Percentiles rank a stretch among this genome's conserved stretches.
phyloP scores from a whole-genome alignment of 257 asterid species.

The Solanum lignicaule region DNA sequence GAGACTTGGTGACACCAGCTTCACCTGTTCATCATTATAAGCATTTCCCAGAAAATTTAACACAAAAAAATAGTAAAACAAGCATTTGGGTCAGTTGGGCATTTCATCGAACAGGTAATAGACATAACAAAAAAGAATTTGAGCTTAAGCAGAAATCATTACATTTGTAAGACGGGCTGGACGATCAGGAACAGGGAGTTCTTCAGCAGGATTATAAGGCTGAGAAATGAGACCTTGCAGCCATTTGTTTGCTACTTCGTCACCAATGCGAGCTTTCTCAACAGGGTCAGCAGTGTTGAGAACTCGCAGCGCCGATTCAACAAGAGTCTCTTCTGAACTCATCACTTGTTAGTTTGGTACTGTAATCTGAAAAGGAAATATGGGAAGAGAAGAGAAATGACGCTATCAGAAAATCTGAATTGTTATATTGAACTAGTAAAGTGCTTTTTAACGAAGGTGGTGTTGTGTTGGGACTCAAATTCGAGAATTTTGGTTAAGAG shows the following conservation, averaged over 20 bases:
- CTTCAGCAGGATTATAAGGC: slow-evolving; percentile 26
- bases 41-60: neutral
- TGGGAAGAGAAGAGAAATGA: neutral
- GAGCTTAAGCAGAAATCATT: neutral
- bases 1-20: slow-evolving; percentile 80
- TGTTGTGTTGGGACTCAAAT: neutral
- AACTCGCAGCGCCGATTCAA: slow-evolving; percentile 72
- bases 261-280: slow-evolving; percentile 79
- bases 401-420: no score
- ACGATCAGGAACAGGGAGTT: slow-evolving; percentile 48
- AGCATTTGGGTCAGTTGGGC: slow-evolving; percentile 9
- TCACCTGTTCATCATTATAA: slow-evolving; percentile 41
- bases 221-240: slow-evolving; percentile 36
- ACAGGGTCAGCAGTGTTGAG: slow-evolving; percentile 76
- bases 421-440: no score
- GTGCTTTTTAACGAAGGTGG: neutral
- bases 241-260: slow-evolving; percentile 69
- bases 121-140: neutral
- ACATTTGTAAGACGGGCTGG: slow-evolving; percentile 49
- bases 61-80: neutral
- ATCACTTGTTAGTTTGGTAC: slow-evolving; percentile 8
- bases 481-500: no score
- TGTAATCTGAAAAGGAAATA: neutral
- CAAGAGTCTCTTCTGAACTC: slow-evolving; percentile 45
- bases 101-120: slow-evolving; percentile 8